Evolutionary conservation across 2,329 filamentous ascomycete species (phyloP), one percentile per base, ranked within the genome.

Genomic region (Hypocreales sp.): DNA sequence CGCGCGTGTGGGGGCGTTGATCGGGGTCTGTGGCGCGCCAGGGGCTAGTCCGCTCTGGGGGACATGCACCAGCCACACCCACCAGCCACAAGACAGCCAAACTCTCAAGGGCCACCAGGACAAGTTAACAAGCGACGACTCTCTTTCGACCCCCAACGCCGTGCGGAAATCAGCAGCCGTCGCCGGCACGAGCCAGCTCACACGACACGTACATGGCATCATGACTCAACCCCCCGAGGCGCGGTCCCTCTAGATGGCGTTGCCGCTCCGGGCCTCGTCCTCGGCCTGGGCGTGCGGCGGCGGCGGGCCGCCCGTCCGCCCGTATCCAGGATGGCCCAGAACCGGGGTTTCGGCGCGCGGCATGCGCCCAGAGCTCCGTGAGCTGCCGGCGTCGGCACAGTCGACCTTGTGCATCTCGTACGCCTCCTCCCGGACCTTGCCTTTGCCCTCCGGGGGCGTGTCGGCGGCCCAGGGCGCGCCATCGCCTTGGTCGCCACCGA

Each of bases 341-440:
- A 58, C 44, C 0, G 63, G 61, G 4, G 59, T 48, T 26, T 55
- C 33, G 27, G 43, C 25, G 26, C 32, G 27, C 5, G 44, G 40
- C 25, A 38, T 41, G 34, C 28, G 37, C 8, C 8, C 22, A 7
- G 31, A 21, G 6, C 28, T 34, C 15, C 26, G 29, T 12, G 31
- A 24, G 24, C 42, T 45, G 18, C 59, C 49, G 1, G 16, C 22
- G 10, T 26, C 31, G 12, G 29, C 24, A 8, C 24, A 22, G 12
- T 35, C 32, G 8, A 37, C 60, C 29, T 60, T 50, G 17, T 58
- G 51, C 41, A 68, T 45, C 47, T 70, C 65, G 28, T 64, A 68
- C 4, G 51, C 48, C 32, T 65, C 60, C 2, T 32, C 34, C 25
- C 26, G 44, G 7, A 38, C 42, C 34, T 62, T 64, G 8, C 59